Evolutionary conservation across 768 basidiomycete species (phyloP), one percentile per base, ranked within the genome.

Genomic region (Amyloporia xantha): DNA sequence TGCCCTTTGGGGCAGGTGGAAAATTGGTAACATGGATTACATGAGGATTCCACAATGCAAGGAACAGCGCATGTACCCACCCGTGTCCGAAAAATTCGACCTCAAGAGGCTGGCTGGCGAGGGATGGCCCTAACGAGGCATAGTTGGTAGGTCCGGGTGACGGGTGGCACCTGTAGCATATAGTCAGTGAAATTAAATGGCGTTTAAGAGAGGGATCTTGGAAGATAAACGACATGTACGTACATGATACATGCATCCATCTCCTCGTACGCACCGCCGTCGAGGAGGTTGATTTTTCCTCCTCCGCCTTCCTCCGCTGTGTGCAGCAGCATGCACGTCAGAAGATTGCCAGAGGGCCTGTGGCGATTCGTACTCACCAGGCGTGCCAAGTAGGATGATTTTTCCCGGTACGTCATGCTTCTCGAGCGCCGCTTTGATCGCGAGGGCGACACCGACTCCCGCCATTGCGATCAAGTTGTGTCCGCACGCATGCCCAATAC

Each of bases 91-190:
- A 77, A 64, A 79, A 91, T 62, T 91, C 84, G 2, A 85, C 78
- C 15, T 74, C 68, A 23, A 91, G 70, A 11, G 68, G 60, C 61
- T 86, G 84, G 64, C 86, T 68, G 1, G 90, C 86, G 12, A 73
- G 76, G 17, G 81, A 74, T 11, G 76, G 66, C 36, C 75, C 78
- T 17, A 81, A 63, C 24, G 69, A 73, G 6, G 75, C 65, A 27
- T 78, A 77, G 49, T 78, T 66, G 1, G 65, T 61, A 2, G 72
- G 65, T 4, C 87, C 89, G 2, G 77, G 64, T 23, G 71, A 63
- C 9, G 91, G 87, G 62, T 90, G 89, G 54, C 80, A 86, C 87
- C 87, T 90, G 40, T n/a, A n/a, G n/a, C n/a, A n/a, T n/a, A n/a
- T n/a, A n/a, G n/a, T n/a, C n/a, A n/a, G n/a, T 23, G 20, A 24